A percentile compares a stretch with the other conserved stretches of the same genome.
phyloP scores from a whole-genome alignment of 306 rosid species.

The Cicer judaicum region DNA sequence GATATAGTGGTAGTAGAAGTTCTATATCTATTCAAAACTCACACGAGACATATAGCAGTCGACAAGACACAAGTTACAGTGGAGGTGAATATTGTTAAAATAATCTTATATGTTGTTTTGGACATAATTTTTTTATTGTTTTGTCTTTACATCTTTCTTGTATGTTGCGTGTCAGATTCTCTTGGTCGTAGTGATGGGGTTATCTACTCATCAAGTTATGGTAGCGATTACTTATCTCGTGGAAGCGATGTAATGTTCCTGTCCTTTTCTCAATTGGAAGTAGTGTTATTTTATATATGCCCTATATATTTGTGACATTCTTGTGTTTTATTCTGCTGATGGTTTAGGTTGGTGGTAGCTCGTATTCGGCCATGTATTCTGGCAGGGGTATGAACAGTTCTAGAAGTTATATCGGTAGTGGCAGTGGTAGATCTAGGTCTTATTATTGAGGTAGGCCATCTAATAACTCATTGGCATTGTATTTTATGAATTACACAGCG shows the following conservation, averaged over 20 bases:
- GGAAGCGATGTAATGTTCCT: conserved; percentile 77
- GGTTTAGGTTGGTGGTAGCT: conserved; percentile 76
- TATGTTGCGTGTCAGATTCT: conserved; percentile 64
- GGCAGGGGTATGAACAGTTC: conserved; percentile 78
- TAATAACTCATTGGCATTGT: conserved; percentile 1
- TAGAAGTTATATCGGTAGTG: conserved; percentile 73
- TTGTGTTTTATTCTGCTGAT: conserved; percentile 27
- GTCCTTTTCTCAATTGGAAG: conserved; percentile 26
- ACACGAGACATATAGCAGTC: conserved; percentile 78
- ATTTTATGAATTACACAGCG: neutral
- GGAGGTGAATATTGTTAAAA: conserved; percentile 58
- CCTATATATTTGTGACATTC: conserved; percentile 1
- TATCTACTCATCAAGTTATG: conserved; percentile 86
- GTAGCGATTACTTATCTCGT: conserved; percentile 74
- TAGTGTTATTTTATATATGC: conserved; percentile 10
- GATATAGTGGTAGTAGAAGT: conserved; percentile 73
- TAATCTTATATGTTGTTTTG: conserved; percentile 29
- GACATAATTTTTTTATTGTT: conserved; percentile 17
- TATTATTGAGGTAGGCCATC: conserved; percentile 80
- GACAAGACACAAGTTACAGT: conserved; percentile 62
- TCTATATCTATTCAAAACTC: conserved; percentile 71
- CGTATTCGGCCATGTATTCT: conserved; percentile 79
- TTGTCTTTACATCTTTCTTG: conserved; percentile 14
- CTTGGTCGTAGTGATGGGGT: conserved; percentile 73
- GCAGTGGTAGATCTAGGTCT: conserved; percentile 72